Percentiles rank a stretch among this genome's conserved stretches.
Conservation (phyloP, 768 basidiomycete species). For the Russula virescens region DNA sequence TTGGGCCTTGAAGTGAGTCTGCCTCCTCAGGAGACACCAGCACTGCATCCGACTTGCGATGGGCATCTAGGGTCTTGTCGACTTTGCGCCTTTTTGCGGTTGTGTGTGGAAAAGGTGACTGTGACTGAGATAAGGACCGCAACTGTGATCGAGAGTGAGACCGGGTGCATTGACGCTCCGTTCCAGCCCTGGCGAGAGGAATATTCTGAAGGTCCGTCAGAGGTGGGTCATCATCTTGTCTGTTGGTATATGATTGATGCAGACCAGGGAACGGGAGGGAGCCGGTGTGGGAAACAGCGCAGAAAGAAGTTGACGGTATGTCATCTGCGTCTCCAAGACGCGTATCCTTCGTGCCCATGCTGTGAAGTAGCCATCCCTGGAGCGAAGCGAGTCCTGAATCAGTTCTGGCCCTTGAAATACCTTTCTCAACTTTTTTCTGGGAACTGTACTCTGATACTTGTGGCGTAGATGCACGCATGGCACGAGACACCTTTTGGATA, state of each 20-base stretch:
- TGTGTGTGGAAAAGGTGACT: not conserved
- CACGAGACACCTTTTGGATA: not conserved
- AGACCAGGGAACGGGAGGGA: not conserved
- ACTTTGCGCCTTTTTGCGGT: slow-evolving; percentile 6
- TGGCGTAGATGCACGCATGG: not conserved
- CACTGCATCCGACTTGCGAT: not conserved
- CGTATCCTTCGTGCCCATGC: not conserved
- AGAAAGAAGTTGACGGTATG: not conserved
- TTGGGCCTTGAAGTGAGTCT: too few species aligned
- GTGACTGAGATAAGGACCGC: not conserved
- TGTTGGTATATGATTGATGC: not conserved
- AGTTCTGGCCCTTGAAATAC: not conserved
- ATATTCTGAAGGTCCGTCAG: slow-evolving; percentile 1
- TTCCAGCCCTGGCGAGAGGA: not conserved
- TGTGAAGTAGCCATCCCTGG: not conserved
- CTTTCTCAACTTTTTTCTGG: not conserved
- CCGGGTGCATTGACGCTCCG: not conserved
- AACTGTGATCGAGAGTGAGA: not conserved
- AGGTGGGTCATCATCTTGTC: not conserved
- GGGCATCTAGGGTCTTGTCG: not conserved
- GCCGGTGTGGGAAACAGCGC: not conserved
- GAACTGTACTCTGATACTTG: not conserved
- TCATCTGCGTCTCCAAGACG: not conserved
- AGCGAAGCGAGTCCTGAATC: not conserved
- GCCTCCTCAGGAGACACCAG: not conserved